Percentiles rank a stretch among this genome's conserved stretches.
Conservation (phyloP, 78 protist genomes). For the Anaeramoeba flamelloides region DNA sequence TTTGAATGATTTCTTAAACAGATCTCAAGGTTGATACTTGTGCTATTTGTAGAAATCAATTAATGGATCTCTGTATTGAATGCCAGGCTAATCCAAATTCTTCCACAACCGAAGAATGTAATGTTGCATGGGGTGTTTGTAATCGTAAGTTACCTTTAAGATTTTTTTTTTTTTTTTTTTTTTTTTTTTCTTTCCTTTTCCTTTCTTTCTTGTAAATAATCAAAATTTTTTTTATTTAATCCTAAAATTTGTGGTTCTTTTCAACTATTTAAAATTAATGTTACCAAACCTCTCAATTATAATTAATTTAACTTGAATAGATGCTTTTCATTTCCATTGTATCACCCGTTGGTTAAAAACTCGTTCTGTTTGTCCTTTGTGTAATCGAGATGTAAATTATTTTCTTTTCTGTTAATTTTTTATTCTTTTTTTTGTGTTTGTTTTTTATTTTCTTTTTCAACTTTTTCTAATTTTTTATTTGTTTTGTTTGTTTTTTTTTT, state of each 20-base stretch:
- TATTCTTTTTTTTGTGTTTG: too few relatives aligned
- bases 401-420: too few relatives aligned
- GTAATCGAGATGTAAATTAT: slow-evolving; percentile 7
- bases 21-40: slow-evolving; percentile 84
- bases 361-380: slow-evolving; percentile 75
- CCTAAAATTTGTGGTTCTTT: too few relatives aligned
- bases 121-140: slow-evolving; percentile 95
- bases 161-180: neutral
- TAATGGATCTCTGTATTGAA: slow-evolving; percentile 85
- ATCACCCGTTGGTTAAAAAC: slow-evolving; percentile 90
- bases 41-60: slow-evolving; percentile 89
- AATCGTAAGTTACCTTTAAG: slow-evolving; percentile 8
- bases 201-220: neutral
- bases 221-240: too few relatives aligned
- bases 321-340: slow-evolving; percentile 96
- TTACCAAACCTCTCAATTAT: too few relatives aligned
- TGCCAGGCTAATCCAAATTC: slow-evolving; percentile 86
- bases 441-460: too few relatives aligned
- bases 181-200: neutral
- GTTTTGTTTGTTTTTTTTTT: too few relatives aligned
- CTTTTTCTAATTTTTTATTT: too few relatives aligned
- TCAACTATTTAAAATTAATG: too few relatives aligned
- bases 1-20: too few relatives aligned
- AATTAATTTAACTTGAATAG: slow-evolving; percentile 26
- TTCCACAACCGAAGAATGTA: slow-evolving; percentile 76